These are phyloP conservation scores for Suillus variegatus DNA, from an alignment of 768 basidiomycete species.

Conservation along the genomic window DNA sequence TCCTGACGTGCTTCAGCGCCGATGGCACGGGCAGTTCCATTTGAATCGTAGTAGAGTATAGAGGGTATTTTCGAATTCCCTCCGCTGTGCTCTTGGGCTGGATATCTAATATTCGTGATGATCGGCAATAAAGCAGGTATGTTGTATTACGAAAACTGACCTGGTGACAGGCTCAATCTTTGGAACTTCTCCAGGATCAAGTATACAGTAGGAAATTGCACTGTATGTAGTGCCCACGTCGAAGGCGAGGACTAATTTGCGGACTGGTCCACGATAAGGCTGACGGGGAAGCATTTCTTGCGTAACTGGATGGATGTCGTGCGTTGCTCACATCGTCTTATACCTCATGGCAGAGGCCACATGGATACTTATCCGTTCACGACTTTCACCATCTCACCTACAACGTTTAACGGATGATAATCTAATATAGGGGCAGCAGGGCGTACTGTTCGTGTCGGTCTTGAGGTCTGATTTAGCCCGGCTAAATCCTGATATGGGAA, in stretches of 20 bases:
- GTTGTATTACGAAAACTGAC: slow-evolving; percentile 16
- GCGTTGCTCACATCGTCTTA: not conserved
- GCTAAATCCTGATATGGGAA: not conserved
- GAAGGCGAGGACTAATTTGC: slow-evolving; percentile 39
- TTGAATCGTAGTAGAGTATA: slow-evolving; percentile 46
- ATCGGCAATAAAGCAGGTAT: slow-evolving; percentile 8
- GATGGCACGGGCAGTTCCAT: slow-evolving; percentile 40
- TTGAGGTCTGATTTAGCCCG: not conserved
- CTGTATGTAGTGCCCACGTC: slow-evolving; percentile 45
- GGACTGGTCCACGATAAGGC: slow-evolving; percentile 38
- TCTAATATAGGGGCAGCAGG: not conserved
- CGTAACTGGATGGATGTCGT: not conserved
- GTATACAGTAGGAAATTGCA: slow-evolving; percentile 42
- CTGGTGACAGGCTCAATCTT: slow-evolving; percentile 37
- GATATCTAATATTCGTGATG: slow-evolving; percentile 28
- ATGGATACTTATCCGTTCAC: not conserved
- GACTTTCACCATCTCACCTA: slow-evolving; percentile 4
- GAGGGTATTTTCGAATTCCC: slow-evolving; percentile 52
- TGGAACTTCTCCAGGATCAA: slow-evolving; percentile 40
- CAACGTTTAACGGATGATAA: slow-evolving; percentile 1
- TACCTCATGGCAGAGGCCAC: slow-evolving; percentile 5
- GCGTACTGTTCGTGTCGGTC: not conserved
- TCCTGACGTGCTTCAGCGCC: slow-evolving; percentile 48
- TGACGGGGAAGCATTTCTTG: slow-evolving; percentile 34
- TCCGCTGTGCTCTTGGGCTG: slow-evolving; percentile 44